Evolutionary conservation across 441 rosid genomes (phyloP).

Genomic region (Sinapis alba): DNA sequence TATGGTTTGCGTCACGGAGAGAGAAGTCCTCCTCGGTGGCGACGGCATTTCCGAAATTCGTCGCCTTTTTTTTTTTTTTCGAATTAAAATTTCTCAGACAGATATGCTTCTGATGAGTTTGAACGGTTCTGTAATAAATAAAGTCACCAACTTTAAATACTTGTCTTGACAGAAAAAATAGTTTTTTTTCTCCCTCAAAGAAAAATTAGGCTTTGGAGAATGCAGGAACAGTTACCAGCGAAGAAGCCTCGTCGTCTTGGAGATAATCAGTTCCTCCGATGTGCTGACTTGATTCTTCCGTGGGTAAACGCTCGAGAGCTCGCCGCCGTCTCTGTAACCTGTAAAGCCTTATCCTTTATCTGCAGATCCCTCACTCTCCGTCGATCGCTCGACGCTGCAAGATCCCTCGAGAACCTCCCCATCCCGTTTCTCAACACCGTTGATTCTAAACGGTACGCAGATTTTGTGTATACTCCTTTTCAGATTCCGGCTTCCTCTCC

Average conservation of each 20-base stretch:
- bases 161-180: background rate
- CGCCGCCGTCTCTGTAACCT: slow-evolving; percentile 51
- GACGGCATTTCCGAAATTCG: slow-evolving; percentile 39
- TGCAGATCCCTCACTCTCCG: slow-evolving; percentile 47
- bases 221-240: slow-evolving; percentile 19
- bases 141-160: background rate
- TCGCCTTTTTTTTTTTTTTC: background rate
- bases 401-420: slow-evolving; percentile 57
- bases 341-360: slow-evolving; percentile 48
- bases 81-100: background rate
- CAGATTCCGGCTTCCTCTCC: slow-evolving; percentile 50
- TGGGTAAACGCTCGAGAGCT: slow-evolving; percentile 67
- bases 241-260: slow-evolving; percentile 25
- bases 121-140: background rate
- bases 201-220: background rate
- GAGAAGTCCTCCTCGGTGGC: slow-evolving; percentile 68
- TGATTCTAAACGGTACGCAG: slow-evolving; percentile 52
- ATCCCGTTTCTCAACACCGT: slow-evolving; percentile 55
- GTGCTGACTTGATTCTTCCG: slow-evolving; percentile 54
- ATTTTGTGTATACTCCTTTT: slow-evolving; percentile 67
- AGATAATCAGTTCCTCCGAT: slow-evolving; percentile 39
- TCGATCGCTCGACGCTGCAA: slow-evolving; percentile 73
- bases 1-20: slow-evolving; percentile 75
- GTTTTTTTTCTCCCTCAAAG: background rate
- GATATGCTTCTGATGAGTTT: background rate